Base-by-base conservation (phyloP, 2,329 filamentous ascomycete genomes). In the Neofusicoccum sp. region DNA sequence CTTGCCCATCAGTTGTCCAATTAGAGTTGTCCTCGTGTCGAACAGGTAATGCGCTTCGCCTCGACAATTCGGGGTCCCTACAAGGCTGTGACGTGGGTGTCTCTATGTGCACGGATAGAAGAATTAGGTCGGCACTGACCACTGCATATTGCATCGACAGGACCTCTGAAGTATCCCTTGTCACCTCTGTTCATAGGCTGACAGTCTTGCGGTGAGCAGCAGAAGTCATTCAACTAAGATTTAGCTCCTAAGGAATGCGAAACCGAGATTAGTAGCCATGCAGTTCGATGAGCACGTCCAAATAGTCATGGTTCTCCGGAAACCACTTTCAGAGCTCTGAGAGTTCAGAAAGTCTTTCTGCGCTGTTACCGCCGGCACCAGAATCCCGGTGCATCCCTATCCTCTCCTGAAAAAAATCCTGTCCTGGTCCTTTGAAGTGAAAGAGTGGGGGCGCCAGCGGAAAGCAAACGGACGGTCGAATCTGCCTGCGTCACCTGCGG, bases 131-230 rank as follows among this genome's bases (percentile, higher is more conserved):
- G 38, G 51, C 51, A 56, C 38, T 43, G 51, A 43, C 51, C 51
- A 56, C 36, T 43, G 51, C 51, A 43, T 56, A 38, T 38, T 56
- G 51, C 51, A 43, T 43, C 51, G 51, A 43, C 51, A 56, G 20
- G 51, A 24, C n/a, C 14, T 30, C 24, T 26, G 16, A 36, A 4
- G n/a, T 8, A n/a, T 33, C 11, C 38, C 51, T 34, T 28, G 36
- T 11, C 43, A 16, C 36, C 11, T 14, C 38, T 31, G 51, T 24
- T 56, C 40, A 12, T 56, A 36, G n/a, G 51, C 38, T n/a, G 30
- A 56, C 51, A 24, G 33, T 28, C n/a, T 24, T 54, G 20, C 26
- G 33, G 38, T 7, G 7, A 14, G 9, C 26, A 41, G 7, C 36
- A 26, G 14, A 41, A 2, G 38, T 20, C n/a, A 14, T 14, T 24